phyloP scores from a whole-genome alignment of 305 asterid species.

The Fraxinus greggii region DNA sequence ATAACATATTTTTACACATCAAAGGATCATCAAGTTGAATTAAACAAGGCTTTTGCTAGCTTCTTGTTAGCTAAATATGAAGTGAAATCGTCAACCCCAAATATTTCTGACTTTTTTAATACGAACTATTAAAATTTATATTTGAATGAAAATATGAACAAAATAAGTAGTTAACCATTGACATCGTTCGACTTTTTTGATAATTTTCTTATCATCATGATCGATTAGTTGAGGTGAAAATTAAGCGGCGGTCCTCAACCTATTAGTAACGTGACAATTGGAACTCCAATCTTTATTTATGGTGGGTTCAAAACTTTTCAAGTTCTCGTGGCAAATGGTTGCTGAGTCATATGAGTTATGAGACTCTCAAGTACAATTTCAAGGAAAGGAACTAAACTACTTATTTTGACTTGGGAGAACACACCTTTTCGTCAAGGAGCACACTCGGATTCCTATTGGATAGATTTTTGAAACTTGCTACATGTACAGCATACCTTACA shows the following conservation, averaged over 20 bases:
- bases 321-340: neutral
- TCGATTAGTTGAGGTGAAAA: neutral
- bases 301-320: neutral
- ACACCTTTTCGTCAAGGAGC: neutral
- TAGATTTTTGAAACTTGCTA: too few species aligned
- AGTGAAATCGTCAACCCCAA: neutral
- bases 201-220: neutral
- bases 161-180: neutral
- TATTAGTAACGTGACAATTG: neutral
- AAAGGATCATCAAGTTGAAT: neutral
- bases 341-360: neutral
- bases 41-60: neutral
- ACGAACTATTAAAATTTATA: neutral
- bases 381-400: neutral
- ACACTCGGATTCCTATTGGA: neutral
- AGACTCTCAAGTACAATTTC: neutral
- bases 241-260: neutral
- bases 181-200: neutral
- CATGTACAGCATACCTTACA: too few species aligned
- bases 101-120: neutral
- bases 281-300: neutral
- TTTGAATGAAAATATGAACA: neutral
- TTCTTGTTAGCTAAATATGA: neutral
- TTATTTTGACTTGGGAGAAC: neutral
- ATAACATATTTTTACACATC: neutral